These are phyloP conservation scores for Cubamyces sp. DNA, from an alignment of 768 basidiomycete species.

Conservation along the genomic window DNA sequence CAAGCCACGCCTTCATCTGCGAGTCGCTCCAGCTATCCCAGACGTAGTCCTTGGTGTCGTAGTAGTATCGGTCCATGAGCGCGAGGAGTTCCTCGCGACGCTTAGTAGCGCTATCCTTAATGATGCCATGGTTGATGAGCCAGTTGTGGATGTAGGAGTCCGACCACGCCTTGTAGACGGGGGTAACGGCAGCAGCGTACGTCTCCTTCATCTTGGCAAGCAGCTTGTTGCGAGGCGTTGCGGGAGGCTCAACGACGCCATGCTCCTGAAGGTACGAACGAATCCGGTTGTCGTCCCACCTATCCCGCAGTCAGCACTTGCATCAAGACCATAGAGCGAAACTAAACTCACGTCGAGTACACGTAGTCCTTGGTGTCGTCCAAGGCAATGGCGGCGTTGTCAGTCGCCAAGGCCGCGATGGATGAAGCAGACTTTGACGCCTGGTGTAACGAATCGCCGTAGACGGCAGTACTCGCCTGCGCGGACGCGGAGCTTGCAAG, in stretches of 20 bases:
- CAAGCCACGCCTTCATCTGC: conserved; percentile 78
- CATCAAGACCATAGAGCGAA: too few species aligned
- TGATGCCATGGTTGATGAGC: conserved; percentile 78
- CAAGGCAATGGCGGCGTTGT: conserved; percentile 51
- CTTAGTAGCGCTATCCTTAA: conserved; percentile 65
- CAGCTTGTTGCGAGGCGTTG: conserved; percentile 64
- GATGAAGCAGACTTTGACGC: conserved; percentile 35
- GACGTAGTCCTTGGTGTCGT: conserved; percentile 38
- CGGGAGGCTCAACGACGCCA: conserved; percentile 68
- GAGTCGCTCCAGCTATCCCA: conserved; percentile 75
- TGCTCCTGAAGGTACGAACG: conserved; percentile 75
- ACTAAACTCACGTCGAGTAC: conserved; percentile 63
- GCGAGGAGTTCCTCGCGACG: conserved; percentile 59
- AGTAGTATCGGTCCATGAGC: conserved; percentile 83
- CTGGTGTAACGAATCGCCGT: conserved; percentile 48
- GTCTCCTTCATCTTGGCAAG: conserved; percentile 67
- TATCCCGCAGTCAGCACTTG: conserved; percentile 2
- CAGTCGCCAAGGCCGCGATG: conserved; percentile 55
- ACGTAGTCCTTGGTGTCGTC: conserved; percentile 86
- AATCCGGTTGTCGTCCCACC: conserved; percentile 77
- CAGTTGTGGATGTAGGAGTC: conserved; percentile 84
- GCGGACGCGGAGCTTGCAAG: conserved; percentile 30
- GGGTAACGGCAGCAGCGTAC: conserved; percentile 63
- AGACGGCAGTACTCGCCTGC: conserved; percentile 37
- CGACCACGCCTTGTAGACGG: conserved; percentile 86